phyloP scores from a whole-genome alignment of 2,329 filamentous ascomycete genomes.

The Dryadomyces quercivorus region DNA sequence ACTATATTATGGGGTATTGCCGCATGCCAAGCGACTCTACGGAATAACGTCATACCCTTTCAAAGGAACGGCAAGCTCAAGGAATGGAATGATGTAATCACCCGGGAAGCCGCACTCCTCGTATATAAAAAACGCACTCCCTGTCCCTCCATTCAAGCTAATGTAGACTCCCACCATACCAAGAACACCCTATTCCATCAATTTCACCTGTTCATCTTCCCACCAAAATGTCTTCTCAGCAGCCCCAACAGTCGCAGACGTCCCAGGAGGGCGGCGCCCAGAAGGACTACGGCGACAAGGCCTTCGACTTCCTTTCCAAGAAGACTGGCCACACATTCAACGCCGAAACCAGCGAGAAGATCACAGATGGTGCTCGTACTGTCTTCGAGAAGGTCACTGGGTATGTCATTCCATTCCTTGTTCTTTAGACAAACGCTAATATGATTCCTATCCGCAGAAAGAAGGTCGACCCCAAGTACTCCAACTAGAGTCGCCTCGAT shows the following conservation, averaged over 20 bases:
- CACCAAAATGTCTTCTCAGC: neutral
- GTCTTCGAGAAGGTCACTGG: slow-evolving; percentile 26
- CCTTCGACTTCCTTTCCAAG: slow-evolving; percentile 15
- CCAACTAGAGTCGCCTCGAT: slow-evolving; percentile 11
- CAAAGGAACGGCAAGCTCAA: neutral
- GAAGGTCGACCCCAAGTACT: slow-evolving; percentile 22
- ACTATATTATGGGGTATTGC: too few relatives aligned
- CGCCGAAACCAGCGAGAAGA: slow-evolving; percentile 18
- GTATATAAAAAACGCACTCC: neutral
- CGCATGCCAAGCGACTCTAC: too few relatives aligned
- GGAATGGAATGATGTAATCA: neutral
- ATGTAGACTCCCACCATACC: neutral
- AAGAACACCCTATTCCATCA: neutral
- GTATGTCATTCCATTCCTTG: slow-evolving; percentile 12
- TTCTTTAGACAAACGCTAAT: neutral
- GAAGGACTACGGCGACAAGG: slow-evolving; percentile 17
- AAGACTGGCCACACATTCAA: slow-evolving; percentile 15
- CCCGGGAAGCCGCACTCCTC: neutral
- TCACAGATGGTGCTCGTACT: slow-evolving; percentile 20
- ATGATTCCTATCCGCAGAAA: slow-evolving; percentile 17
- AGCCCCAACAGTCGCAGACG: slow-evolving; percentile 2
- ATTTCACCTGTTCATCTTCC: neutral
- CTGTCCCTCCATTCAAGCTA: neutral
- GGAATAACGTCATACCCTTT: neutral
- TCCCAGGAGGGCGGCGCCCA: slow-evolving; percentile 3